Base-by-base conservation (phyloP, 1,284 basidiomycete genomes). In the Tylopilus sp. region DNA sequence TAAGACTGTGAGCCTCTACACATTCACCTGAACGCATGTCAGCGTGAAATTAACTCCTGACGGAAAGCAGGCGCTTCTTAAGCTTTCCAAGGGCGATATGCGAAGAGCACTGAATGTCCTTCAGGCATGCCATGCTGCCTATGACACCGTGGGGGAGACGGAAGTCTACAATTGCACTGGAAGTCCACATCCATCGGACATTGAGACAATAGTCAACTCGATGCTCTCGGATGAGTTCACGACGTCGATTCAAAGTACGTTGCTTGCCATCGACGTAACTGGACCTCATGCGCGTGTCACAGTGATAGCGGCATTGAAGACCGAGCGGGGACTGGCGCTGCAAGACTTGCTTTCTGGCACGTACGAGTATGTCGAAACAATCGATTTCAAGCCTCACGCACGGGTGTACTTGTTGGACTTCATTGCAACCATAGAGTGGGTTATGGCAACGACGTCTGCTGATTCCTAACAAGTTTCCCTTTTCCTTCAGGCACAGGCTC, bases 201-300 rank as follows among this genome's bases (percentile, higher is more conserved):
- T 99, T 43, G 92, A 95, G 63, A 81, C 82, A 6, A 89, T 99
- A 26, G 89, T 99, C 30, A 87, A 93, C 58, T 92, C 89, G 11
- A 99, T 99, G 97, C 83, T 99, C 68, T 81, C 86, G 8, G 93
- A 97, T 59, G 96, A 98, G 60, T 99, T 99, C 60, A 94, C 92
- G 0, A 96, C 91, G 0, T 85, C 90, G 12, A 95, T 93, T 65
- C 81, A 86, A 57, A 83, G 94, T 97, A 58, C 56, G 85, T 70
- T 31, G 39, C 34, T 37, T 40, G 23, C 1, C 25, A 7, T 47
- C 33, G 10, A 21, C 11, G 10, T 39, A 1, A 26, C 34, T 34
- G 35, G 37, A 16, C 12, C 28, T 46, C 5, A 64, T 13, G 23
- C 43, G 9, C 25, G 21, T 43, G 34, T 6, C 7, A 13, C 59